Evolutionary conservation across 2,329 filamentous ascomycete genomes (phyloP), one percentile per base, ranked within the genome.

Genomic region (Ceratocystis ficicola): DNA sequence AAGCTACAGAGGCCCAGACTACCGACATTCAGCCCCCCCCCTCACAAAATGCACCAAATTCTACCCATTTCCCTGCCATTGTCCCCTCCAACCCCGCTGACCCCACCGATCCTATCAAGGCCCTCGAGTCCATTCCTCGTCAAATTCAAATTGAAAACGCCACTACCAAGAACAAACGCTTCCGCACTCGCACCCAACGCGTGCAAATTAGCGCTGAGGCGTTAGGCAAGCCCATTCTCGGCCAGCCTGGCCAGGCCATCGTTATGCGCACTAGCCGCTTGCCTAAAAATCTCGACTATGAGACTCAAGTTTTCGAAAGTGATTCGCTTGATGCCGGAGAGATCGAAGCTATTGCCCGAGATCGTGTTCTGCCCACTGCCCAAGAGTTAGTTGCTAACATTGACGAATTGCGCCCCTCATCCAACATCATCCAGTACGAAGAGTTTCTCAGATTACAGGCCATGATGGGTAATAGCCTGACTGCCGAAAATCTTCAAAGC

Each of bases 331-430:
- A 68, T 12, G 69, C 70, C 2, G 60, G 75, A 1, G 71, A 74
- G 17, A 74, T 78, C 68, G 70, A 75, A 64, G 69, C 70, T 20
- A 52, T 77, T 5, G 65, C 77, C 3, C 68, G 72, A 1, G 69
- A 70, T 8, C 70, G 74, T 36, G 68, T 69, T 2, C 70, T 73
- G 2, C 68, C 72, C 1, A 72, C 69, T 0, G 63, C 68, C 1
- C 72, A 75, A 20, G 77, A 81, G 52, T 72, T 78, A 1, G 71
- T 75, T 62, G 70, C 72, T 2, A 79, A 81, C 66, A 78, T 85
- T 20, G 73, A 83, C 41, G 77, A 77, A 65, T 70, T 84, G 44
- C 75, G 76, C 46, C 82, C 82, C 0, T 66, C 65, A 1, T 74
- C 74, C 28, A 74, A 68, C 1, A 70, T 75, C 7, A 66, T 84